These are phyloP conservation scores for Colletotrichum neosansevieriae DNA, from an alignment of 2,329 filamentous ascomycete genomes.

Conservation along the genomic window DNA sequence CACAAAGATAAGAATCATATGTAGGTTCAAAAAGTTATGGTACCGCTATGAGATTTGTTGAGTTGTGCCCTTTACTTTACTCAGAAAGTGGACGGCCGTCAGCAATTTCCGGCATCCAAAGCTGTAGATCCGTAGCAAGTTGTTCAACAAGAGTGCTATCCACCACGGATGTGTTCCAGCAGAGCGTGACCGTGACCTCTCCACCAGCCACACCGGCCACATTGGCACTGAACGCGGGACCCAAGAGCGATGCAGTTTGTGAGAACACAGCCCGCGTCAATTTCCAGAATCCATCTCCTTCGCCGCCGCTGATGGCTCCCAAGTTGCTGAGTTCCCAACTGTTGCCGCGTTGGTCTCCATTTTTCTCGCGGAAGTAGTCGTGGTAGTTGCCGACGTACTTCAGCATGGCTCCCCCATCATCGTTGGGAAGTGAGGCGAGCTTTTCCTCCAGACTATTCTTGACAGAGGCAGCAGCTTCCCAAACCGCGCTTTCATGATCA, in stretches of 20 bases:
- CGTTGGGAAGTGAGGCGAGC: slow-evolving; percentile 50
- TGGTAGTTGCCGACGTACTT: slow-evolving; percentile 58
- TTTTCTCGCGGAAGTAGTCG: slow-evolving; percentile 53
- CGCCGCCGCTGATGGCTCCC: slow-evolving; percentile 53
- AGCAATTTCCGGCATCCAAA: slow-evolving; percentile 44
- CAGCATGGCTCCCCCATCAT: slow-evolving; percentile 59
- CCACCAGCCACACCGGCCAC: slow-evolving; percentile 59
- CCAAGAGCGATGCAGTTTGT: slow-evolving; percentile 59
- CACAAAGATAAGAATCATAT: too few species aligned
- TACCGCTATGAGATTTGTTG: too few species aligned
- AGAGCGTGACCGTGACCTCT: slow-evolving; percentile 56
- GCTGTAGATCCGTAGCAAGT: slow-evolving; percentile 53
- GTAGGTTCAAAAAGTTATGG: too few species aligned
- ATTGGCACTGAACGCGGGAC: slow-evolving; percentile 59
- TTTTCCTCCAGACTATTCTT: slow-evolving; percentile 51
- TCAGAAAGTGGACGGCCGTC: slow-evolving; percentile 35
- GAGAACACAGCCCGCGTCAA: slow-evolving; percentile 62
- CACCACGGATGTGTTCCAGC: slow-evolving; percentile 62
- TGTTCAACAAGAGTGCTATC: slow-evolving; percentile 52
- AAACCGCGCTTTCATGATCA: slow-evolving; percentile 51
- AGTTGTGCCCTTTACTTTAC: neutral
- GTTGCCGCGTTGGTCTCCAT: slow-evolving; percentile 55
- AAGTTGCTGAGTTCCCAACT: slow-evolving; percentile 68
- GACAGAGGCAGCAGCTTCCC: slow-evolving; percentile 54
- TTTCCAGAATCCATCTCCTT: slow-evolving; percentile 45